Evolutionary conservation across 2,329 filamentous ascomycete genomes (phyloP), one percentile per base, ranked within the genome.

Genomic region (Aspergillus tubingensis): DNA sequence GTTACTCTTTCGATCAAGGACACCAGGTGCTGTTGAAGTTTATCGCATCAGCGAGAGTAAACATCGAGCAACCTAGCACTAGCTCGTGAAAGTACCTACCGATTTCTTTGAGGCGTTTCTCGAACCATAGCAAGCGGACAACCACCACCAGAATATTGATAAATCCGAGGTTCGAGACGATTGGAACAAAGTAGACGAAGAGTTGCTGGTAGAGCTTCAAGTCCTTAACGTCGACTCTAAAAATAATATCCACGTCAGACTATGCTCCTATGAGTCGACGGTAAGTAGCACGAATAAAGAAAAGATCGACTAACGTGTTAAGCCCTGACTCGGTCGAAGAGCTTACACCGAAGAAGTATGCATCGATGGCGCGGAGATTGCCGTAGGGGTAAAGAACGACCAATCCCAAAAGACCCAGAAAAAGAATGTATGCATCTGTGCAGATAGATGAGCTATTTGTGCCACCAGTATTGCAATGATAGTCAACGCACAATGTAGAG

Each of bases 131-230:
- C 3, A 85, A 65, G 0, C 83, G 76, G 0, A 81, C 76, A 11
- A 80, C 65, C 3, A 85, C 80, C 5, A 84, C 79, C 7, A 81
- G 54, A 3, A 80, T 78, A 64, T 84, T 84, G 66, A 85, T 72
- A 63, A 83, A 82, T 0, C 77, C 77, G 15, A 82, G 59, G 58
- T 84, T 83, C 0, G 77, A 79, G 2, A 85, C 59, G 7, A 82
- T 75, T 0, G 83, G 81, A 17, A 82, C 70, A 49, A 84, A 73
- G 65, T 84, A 85, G 38, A 84, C 65, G 54, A 78, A 80, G 3
- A 85, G 62, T 64, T 85, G 83, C 65, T 85, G 83, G 59, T 84
- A 85, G 0, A 74, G 76, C 60, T 76, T 76, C 15, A 85, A 67
- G 1, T 73, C 69, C 49, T 83, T 84, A 52, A 85, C 68, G 64